These are phyloP conservation scores for Anthostomella pinea DNA, from an alignment of 2,329 filamentous ascomycete genomes.

Conservation along the genomic window DNA sequence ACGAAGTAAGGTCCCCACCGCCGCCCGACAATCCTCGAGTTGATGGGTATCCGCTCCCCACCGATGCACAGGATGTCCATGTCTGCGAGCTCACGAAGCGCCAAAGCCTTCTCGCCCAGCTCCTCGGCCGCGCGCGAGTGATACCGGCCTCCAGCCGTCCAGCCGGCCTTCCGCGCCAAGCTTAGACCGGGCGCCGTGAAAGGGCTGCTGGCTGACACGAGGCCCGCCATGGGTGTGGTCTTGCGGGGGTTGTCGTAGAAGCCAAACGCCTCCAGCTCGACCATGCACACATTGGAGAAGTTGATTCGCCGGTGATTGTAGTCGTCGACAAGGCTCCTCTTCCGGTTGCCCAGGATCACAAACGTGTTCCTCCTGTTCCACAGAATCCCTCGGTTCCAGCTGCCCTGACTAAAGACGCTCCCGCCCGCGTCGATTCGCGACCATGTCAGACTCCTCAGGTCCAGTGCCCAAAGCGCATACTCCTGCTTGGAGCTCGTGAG, in stretches of 20 bases:
- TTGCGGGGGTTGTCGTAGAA: constrained; percentile 93
- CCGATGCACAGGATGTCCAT: constrained; percentile 95
- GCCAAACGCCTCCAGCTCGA: constrained; percentile 94
- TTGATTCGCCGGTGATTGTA: constrained; percentile 98
- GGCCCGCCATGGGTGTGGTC: constrained; percentile 73
- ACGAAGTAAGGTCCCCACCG: constrained; percentile 97
- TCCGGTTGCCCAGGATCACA: constrained; percentile 90
- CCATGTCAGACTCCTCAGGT: constrained; percentile 86
- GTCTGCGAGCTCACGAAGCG: constrained; percentile 81
- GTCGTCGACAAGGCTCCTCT: constrained; percentile 90
- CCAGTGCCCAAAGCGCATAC: constrained; percentile 93
- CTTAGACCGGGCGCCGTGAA: constrained; percentile 57
- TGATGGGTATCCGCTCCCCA: constrained; percentile 89
- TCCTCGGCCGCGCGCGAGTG: constrained; percentile 79
- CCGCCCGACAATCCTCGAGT: constrained; percentile 81
- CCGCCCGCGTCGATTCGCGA: constrained; percentile 93
- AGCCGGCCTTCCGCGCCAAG: constrained; percentile 57
- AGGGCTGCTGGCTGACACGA: constrained; percentile 76
- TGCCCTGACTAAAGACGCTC: constrained; percentile 92
- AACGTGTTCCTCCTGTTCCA: constrained; percentile 95
- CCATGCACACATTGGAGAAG: constrained; percentile 94
- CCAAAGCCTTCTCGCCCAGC: constrained; percentile 76
- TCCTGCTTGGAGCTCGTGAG: constrained; percentile 97
- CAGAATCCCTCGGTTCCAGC: constrained; percentile 92
- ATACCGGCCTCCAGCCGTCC: constrained; percentile 71